Evolutionary conservation across 805 yeast species (phyloP).

Genomic region (Henningerozyma blattae): DNA sequence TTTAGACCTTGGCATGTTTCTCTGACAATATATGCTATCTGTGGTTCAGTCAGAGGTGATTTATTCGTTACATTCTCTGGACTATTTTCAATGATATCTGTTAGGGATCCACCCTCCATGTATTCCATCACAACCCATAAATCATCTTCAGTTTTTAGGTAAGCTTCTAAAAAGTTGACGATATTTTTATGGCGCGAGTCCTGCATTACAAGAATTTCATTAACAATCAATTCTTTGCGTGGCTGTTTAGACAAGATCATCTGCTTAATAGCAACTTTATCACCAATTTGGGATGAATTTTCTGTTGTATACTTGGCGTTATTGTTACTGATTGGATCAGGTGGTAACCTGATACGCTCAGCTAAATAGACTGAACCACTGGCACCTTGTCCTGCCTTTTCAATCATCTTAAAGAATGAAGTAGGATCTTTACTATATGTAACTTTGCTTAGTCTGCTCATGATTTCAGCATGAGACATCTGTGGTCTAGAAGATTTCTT

Average conservation of each 20-base stretch:
- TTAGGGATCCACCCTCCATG: conserved; percentile 97
- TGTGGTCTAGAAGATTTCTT: conserved; percentile 43
- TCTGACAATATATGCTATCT: conserved; percentile 81
- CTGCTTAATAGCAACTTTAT: conserved; percentile 89
- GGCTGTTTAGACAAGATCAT: conserved; percentile 89
- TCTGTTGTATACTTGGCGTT: conserved; percentile 8
- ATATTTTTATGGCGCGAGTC: conserved; percentile 90
- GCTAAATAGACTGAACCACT: conserved; percentile 92
- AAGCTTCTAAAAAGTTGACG: conserved; percentile 89
- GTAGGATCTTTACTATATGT: conserved; percentile 83
- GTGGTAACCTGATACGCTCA: conserved; percentile 38
- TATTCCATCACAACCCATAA: conserved; percentile 99
- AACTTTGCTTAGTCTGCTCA: conserved; percentile 70
- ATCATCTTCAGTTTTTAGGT: conserved; percentile 64
- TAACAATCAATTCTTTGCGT: conserved; percentile 86
- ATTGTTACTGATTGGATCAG: conserved; percentile 6
- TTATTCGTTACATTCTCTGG: conserved; percentile 30
- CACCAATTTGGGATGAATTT: conserved; percentile 29
- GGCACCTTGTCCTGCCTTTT: conserved; percentile 96
- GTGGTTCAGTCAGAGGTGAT: conserved; percentile 57
- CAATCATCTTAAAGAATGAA: conserved; percentile 61
- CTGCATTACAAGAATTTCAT: conserved; percentile 93
- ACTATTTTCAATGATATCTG: conserved; percentile 90
- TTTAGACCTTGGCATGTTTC: conserved; percentile 88
- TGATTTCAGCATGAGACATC: conserved; percentile 77